A percentile compares a stretch with the other conserved stretches of the same genome.
phyloP scores from a whole-genome alignment of 305 asterid species.

The Solanum aculeatissimum region DNA sequence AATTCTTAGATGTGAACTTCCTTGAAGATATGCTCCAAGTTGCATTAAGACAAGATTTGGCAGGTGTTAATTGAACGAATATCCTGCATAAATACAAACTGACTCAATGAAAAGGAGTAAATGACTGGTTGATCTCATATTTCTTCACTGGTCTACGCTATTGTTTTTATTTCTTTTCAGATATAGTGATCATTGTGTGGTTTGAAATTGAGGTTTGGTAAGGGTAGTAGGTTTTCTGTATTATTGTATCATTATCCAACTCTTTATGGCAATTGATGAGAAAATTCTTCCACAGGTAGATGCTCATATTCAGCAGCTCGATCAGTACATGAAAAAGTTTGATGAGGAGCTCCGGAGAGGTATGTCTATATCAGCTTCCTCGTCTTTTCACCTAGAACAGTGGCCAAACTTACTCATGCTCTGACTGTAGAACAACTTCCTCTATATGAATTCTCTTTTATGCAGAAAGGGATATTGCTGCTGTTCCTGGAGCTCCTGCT shows the following conservation, averaged over 20 bases:
- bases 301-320: conserved; percentile 90
- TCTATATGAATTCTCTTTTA: background rate
- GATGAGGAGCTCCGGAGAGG: conserved; percentile 84
- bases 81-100: background rate
- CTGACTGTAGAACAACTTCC: background rate
- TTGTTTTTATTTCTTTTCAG: background rate
- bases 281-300: conserved; percentile 48
- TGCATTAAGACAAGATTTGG: background rate
- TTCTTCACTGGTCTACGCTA: background rate
- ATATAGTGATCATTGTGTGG: background rate
- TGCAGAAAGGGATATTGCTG: conserved; percentile 59
- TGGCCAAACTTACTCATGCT: background rate
- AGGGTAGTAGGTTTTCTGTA: background rate
- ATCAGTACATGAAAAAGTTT: conserved; percentile 73
- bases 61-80: background rate
- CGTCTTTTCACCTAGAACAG: background rate
- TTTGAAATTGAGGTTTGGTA: background rate
- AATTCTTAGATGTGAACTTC: background rate
- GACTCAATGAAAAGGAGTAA: background rate
- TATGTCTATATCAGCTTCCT: conserved; percentile 11
- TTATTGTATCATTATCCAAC: background rate
- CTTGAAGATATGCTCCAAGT: background rate
- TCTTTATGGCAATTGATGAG: background rate
- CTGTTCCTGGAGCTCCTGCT: conserved; percentile 41
- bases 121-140: background rate